Conservation (phyloP, 1,139 yeast genomes). For the Pichia inconspicua region DNA sequence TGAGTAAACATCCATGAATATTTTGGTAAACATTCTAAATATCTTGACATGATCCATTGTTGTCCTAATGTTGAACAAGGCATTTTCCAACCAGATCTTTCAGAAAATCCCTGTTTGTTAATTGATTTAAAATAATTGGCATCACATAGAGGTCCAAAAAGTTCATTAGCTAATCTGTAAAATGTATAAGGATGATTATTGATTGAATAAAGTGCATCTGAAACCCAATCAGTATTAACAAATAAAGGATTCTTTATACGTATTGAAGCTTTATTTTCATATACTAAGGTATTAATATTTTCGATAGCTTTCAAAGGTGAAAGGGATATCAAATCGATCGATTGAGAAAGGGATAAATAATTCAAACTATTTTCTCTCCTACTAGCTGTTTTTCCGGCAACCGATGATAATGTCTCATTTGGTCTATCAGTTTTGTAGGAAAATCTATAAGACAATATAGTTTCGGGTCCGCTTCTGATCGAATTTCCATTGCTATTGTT, state of each 20-base stretch:
- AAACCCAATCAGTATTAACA: neutral
- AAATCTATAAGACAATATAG: neutral
- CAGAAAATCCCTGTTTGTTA: neutral
- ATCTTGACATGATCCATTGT: neutral
- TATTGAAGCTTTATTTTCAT: neutral
- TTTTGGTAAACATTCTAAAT: neutral
- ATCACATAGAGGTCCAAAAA: neutral
- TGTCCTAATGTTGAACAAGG: neutral
- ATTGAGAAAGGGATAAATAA: neutral
- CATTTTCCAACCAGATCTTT: neutral
- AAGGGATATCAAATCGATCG: neutral
- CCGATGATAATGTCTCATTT: no score
- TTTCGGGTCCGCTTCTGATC: neutral
- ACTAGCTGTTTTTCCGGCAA: neutral
- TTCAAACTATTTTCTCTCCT: neutral
- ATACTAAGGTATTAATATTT: neutral
- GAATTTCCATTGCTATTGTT: neutral
- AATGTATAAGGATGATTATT: neutral
- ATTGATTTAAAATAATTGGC: neutral
- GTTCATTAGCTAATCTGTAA: neutral
- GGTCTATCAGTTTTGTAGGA: neutral
- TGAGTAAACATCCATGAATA: neutral
- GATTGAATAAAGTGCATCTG: neutral
- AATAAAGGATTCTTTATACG: neutral
- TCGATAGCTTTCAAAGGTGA: neutral